Evolutionary conservation across 2,329 filamentous ascomycete species (phyloP), one percentile per base, ranked within the genome.

Genomic region (Paecilomyces formosus): DNA sequence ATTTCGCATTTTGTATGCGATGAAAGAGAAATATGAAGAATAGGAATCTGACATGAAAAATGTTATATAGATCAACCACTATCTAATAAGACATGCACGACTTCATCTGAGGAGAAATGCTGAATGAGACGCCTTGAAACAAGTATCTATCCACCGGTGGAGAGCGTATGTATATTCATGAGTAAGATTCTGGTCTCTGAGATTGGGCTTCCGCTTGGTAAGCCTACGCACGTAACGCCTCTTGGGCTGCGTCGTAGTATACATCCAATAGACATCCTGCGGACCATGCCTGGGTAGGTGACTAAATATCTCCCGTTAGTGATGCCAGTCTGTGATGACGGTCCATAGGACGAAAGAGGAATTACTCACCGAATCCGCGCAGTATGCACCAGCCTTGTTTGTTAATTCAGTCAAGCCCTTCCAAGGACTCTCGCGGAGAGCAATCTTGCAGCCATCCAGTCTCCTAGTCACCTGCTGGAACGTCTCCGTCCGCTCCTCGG

Each of bases 251-350:
- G 73, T 99, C 94, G 81, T 96, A 92, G 78, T 96, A 99, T 63
- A 99, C 76, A 77, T 99, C 94, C 68, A 99, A 90, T 69, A 99
- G 80, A 73, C 94, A 97, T 22, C 90, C 89, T 30, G 94, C 90
- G 56, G 92, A 97, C 94, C 94, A 99, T 56, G 94, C 89, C 75
- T 99, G 94, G 0, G 94, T 97, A 26, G 94, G 94, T 56, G 88
- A 94, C 87, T 94, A 70, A 54, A 58, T 57, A 56, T 53, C 54
- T 18, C 33, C 24, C 45, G 52, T 60, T 55, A 54, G 39, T 18
- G 18, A 45, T 45, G 30, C 30, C 30, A 31, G 11, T 31, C 30
- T 31, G 11, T 31, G 39, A 45, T 9, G 22, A 56, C 53, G 15
- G 18, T 55, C 55, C 45, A 53, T 54, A 45, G 54, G 18, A 53